Percentiles rank a stretch among this genome's conserved stretches.
These are phyloP conservation scores for Botryosphaeria dothidea DNA, from an alignment of 2,329 filamentous ascomycete species.

Conservation along the genomic window DNA sequence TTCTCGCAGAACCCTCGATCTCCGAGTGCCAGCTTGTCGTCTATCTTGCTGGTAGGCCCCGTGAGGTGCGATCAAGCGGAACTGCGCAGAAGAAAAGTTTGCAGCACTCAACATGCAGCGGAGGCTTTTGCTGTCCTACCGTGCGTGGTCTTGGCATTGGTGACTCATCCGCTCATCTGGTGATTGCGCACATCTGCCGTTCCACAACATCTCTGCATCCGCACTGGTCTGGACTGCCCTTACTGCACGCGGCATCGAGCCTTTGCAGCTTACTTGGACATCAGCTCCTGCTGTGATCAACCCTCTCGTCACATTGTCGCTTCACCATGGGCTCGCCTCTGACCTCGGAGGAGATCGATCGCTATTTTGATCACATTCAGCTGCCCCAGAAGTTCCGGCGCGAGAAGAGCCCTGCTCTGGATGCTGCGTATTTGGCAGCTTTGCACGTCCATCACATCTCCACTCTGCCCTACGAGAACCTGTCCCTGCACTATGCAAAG, in stretches of 20 bases:
- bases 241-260: neutral
- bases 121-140: neutral
- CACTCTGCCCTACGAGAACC: constrained; percentile 58
- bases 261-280: neutral
- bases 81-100: neutral
- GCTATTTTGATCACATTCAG: constrained; percentile 35
- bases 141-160: neutral
- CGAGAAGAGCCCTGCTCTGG: constrained; percentile 19
- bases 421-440: constrained; percentile 18
- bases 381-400: constrained; percentile 29
- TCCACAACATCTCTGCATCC: neutral
- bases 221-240: neutral
- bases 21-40: too few relatives aligned
- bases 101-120: neutral
- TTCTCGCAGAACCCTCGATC: neutral
- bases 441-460: constrained; percentile 43
- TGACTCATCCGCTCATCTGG: neutral
- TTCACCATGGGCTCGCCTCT: neutral
- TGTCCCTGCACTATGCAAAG: constrained; percentile 54
- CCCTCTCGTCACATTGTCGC: neutral
- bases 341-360: constrained; percentile 30
- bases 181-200: neutral
- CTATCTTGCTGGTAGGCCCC: too few relatives aligned
- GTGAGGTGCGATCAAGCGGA: too few relatives aligned
- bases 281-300: too few relatives aligned